Conservation (phyloP, 169 alveolate species). For the Blepharisma undulans region DNA sequence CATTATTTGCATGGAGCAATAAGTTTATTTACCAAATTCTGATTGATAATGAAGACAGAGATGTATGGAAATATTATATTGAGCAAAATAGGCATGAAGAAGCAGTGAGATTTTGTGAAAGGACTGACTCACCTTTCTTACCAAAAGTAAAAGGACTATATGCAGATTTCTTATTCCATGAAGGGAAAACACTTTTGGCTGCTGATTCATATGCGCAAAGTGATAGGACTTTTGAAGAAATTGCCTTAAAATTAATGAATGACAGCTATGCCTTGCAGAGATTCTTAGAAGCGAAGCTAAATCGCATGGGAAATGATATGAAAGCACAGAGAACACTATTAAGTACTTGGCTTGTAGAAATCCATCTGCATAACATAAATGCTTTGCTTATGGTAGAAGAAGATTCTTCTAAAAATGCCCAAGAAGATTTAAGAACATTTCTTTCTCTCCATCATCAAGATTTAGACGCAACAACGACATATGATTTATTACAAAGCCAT, state of each 20-base stretch:
- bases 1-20: slow-evolving; percentile 43
- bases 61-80: slow-evolving; percentile 60
- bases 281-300: slow-evolving; percentile 39
- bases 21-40: slow-evolving; percentile 52
- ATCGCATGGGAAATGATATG: slow-evolving; percentile 40
- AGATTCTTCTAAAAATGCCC: neutral
- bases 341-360: slow-evolving; percentile 63
- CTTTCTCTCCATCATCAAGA: slow-evolving; percentile 25
- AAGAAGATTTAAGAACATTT: slow-evolving; percentile 38
- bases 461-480: slow-evolving; percentile 51
- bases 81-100: slow-evolving; percentile 46
- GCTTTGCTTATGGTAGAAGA: neutral
- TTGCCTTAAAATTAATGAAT: slow-evolving; percentile 51
- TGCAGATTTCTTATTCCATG: slow-evolving; percentile 16
- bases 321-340: slow-evolving; percentile 46
- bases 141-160: slow-evolving; percentile 34
- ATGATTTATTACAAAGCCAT: slow-evolving; percentile 51
- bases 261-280: slow-evolving; percentile 43
- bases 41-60: slow-evolving; percentile 52
- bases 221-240: slow-evolving; percentile 60
- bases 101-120: slow-evolving; percentile 50
- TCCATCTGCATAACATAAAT: slow-evolving; percentile 41
- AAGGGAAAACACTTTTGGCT: slow-evolving; percentile 43
- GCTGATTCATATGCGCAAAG: slow-evolving; percentile 52
- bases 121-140: slow-evolving; percentile 8